Evolutionary conservation across 805 yeast genomes (phyloP), one percentile per base, ranked within the genome.

Genomic region (Wickerhamiella dianesei): DNA sequence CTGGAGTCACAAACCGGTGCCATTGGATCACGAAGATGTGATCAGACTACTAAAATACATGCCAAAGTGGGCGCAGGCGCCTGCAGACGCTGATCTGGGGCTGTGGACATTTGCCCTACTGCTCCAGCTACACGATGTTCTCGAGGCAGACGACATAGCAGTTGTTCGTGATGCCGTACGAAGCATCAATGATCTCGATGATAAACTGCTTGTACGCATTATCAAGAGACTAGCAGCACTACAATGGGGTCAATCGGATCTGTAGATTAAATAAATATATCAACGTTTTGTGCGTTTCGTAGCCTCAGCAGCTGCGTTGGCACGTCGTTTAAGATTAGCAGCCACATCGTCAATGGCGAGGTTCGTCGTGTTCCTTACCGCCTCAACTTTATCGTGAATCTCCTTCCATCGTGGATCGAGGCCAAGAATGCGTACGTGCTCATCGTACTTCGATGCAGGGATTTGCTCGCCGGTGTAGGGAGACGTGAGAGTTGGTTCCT

Each of bases 361-460:
- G 45, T 69, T 68, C 4, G 69, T 54, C 12, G 60, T 52, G 4
- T 63, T 54, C 25, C 47, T 52, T 18, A 66, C 60, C 13, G 59
- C 58, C 21, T 56, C 61, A 9, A 60, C 65, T 25, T 55, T 48
- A 1, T 57, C 64, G 56, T 76, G 78, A 60, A 85, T 86, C 47
- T 76, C 77, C 53, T 76, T 73, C 64, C 83, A 84, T 53, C 75
- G 69, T 2, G 96, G 95, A 62, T 88, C 95, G 41, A 88, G 65
- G 35, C 84, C 66, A 47, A 82, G 66, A 14, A 78, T 73, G 49
- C 75, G 73, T 53, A 88, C 67, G 60, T 89, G 96, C 50, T 72
- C 73, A 37, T 64, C 59, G 58, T 82, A 85, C 51, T 79, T 67
- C 39, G 72, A 69, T 54, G 82, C 92, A 0, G 88, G 81, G 1